phyloP scores from a whole-genome alignment of 305 asterid genomes.

The Fraxinus latifolia region DNA sequence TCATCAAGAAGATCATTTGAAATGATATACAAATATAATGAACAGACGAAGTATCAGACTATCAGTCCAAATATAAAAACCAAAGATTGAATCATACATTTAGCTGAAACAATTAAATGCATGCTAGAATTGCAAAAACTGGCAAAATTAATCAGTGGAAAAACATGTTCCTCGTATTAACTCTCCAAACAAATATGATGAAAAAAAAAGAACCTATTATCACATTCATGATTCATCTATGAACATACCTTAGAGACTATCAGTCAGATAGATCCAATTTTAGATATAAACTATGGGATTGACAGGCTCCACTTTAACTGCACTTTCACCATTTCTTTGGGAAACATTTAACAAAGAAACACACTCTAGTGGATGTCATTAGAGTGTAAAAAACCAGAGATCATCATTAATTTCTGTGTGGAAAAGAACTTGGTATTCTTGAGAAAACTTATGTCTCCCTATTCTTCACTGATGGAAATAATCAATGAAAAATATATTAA shows the following conservation, averaged over 20 bases:
- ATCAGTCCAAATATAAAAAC: background rate
- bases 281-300: background rate
- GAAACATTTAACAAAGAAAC: background rate
- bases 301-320: background rate
- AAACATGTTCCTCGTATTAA: background rate
- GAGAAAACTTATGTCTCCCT: background rate
- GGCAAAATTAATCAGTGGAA: background rate
- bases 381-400: background rate
- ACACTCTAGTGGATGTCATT: background rate
- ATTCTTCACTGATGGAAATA: background rate
- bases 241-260: background rate
- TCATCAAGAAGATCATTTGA: background rate
- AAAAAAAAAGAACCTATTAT: too few species aligned
- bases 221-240: background rate
- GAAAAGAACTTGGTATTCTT: background rate
- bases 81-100: background rate
- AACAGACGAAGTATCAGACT: background rate
- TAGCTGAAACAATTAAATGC: background rate
- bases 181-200: background rate
- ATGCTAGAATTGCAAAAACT: background rate
- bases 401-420: background rate
- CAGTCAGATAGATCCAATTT: background rate
- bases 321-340: background rate
- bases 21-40: background rate
- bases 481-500: background rate